Evolutionary conservation across 257 asterid species (phyloP).

Genomic region (Ilex asprella): DNA sequence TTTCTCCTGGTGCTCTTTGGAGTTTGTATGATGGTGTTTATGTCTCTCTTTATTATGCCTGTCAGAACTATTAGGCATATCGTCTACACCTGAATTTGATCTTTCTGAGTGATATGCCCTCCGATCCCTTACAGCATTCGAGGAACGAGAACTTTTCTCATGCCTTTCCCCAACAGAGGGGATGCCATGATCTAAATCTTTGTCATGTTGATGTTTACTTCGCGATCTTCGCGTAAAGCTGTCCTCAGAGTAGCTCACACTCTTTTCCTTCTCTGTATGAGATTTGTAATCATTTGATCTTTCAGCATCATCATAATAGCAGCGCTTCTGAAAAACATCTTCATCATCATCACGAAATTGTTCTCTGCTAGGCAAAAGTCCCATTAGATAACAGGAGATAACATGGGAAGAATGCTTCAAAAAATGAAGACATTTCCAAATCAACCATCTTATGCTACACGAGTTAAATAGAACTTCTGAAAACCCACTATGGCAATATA

Average conservation of each 20-base stretch:
- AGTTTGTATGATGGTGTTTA: slow-evolving; percentile 37
- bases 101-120: slow-evolving; percentile 36
- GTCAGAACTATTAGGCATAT: slow-evolving; percentile 32
- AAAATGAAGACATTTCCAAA: no score
- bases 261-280: slow-evolving; percentile 30
- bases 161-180: slow-evolving; percentile 31
- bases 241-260: slow-evolving; percentile 49
- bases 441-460: no score
- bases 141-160: slow-evolving; percentile 35
- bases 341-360: slow-evolving; percentile 31
- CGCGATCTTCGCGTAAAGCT: slow-evolving; percentile 27
- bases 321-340: slow-evolving; percentile 22
- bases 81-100: slow-evolving; percentile 43
- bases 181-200: slow-evolving; percentile 23
- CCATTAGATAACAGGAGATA: slow-evolving; percentile 15
- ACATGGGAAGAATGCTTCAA: no score
- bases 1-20: slow-evolving; percentile 37
- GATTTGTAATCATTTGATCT: slow-evolving; percentile 22
- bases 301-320: slow-evolving; percentile 21
- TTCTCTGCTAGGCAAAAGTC: slow-evolving; percentile 31
- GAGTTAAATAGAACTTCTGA: no score
- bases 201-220: slow-evolving; percentile 33
- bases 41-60: slow-evolving; percentile 33
- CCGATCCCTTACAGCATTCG: slow-evolving; percentile 39
- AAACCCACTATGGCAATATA: not conserved